Base-by-base conservation (phyloP, 1,284 basidiomycete species). In the Trametes sp. region DNA sequence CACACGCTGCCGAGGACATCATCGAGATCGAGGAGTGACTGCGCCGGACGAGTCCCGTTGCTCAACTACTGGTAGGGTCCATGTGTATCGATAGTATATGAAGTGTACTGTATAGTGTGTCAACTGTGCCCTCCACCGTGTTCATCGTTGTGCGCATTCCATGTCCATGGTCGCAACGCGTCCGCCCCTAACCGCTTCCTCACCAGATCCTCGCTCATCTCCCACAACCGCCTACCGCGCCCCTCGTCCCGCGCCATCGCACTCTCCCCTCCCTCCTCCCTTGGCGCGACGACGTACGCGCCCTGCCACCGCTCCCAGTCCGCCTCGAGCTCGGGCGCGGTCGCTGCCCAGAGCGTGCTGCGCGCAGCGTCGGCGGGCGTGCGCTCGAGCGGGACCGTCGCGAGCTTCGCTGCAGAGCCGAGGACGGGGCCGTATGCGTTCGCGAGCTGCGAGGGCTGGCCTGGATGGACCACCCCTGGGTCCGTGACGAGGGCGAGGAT, bases 391-490 rank as follows among this genome's bases (percentile, higher is more conserved):
- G 78, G 78, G 31, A 73, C 65, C 13, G 72, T 70, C 29, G 76
- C 54, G 31, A 72, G 69, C 63, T 79, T 76, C 54, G 77, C 61
- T 14, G 77, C 66, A 50, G 67, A 72, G 2, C 80, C 80, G 38
- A 76, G 62, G 24, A 78, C 54, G 21, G 69, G 68, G 16, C 78
- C 79, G 67, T 79, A 80, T 9, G 78, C 75, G 31, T 76, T 73
- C 53, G 77, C 75, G 73, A 77, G 76, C 68, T 81, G 76, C 21
- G 78, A 72, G 65, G 82, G 79, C 70, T 82, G 81, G 23, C 75
- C 76, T 38, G 81, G 81, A 66, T 79, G 77, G 49, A 82, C 78
- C 7, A 76, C 76, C 16, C 80, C 80, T 2, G 80, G 77, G 69
- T 82, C 78, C 19, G 78, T 77, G 11, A 77, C 73, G 57, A 79